These are phyloP conservation scores for Trichocladium antarcticum DNA, from an alignment of 495 filamentous ascomycete species.

Conservation along the genomic window DNA sequence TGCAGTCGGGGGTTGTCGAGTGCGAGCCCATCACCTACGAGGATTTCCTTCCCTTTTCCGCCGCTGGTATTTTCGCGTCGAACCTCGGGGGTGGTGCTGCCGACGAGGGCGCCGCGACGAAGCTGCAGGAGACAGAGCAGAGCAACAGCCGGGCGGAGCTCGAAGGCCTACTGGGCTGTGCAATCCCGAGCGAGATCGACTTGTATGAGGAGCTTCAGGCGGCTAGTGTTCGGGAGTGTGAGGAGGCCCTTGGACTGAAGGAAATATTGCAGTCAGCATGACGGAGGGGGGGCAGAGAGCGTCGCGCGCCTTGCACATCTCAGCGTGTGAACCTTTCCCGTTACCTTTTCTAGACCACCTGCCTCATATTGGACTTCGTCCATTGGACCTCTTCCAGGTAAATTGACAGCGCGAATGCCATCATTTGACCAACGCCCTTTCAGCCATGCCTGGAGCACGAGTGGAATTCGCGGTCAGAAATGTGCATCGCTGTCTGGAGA, in stretches of 20 bases:
- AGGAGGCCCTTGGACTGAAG: neutral
- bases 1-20: conserved; percentile 17
- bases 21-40: conserved; percentile 34
- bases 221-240: conserved; percentile 4
- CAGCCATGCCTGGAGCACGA: no score
- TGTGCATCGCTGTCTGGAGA: no score
- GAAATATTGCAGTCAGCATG: neutral
- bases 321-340: no score
- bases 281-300: no score
- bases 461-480: no score
- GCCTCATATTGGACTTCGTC: no score
- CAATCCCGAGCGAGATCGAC: conserved; percentile 4
- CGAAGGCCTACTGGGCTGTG: conserved; percentile 3
- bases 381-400: no score
- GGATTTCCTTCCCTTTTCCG: conserved; percentile 36
- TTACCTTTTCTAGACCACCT: no score
- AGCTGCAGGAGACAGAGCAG: neutral
- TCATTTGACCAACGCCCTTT: no score
- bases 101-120: neutral
- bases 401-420: no score
- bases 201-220: conserved; percentile 5
- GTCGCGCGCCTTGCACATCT: no score
- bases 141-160: neutral
- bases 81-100: conserved; percentile 22
- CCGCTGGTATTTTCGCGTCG: conserved; percentile 36